Conservation (phyloP, 2,329 filamentous ascomycete species). For the Setomelanomma holmii region DNA sequence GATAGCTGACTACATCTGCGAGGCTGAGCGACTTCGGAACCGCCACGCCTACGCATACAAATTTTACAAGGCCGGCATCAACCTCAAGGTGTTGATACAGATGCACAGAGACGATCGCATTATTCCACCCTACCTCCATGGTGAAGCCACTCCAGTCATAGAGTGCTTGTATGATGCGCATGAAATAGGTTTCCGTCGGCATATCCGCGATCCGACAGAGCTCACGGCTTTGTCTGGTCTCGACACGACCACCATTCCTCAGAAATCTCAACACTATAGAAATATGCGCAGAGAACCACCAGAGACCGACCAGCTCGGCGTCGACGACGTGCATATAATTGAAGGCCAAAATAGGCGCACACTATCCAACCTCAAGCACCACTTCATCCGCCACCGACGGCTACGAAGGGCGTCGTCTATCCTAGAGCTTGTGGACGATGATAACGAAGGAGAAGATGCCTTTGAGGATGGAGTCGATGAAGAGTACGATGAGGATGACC, state of each 20-base stretch:
- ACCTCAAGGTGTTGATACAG: constrained; percentile 36
- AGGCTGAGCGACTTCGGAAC: constrained; percentile 27
- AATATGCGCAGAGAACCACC: constrained; percentile 8
- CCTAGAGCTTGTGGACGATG: not conserved
- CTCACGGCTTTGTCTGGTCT: not conserved
- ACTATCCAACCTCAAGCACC: constrained; percentile 14
- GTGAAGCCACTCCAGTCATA: constrained; percentile 31
- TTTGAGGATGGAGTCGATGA: constrained; percentile 1
- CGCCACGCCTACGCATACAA: constrained; percentile 37
- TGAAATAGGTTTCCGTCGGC: constrained; percentile 55
- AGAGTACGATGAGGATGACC: constrained; percentile 6
- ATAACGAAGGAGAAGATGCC: not conserved
- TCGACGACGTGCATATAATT: constrained; percentile 21
- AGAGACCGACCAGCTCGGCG: constrained; percentile 34
- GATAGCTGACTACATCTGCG: constrained; percentile 30
- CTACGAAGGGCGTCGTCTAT: not conserved
- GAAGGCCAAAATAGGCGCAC: constrained; percentile 13
- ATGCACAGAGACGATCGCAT: constrained; percentile 24
- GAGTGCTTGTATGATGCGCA: constrained; percentile 38
- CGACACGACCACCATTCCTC: not conserved
- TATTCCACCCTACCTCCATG: constrained; percentile 44
- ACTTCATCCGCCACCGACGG: constrained; percentile 9
- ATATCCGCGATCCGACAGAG: constrained; percentile 4
- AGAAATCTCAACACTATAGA: not conserved
- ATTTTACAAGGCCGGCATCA: constrained; percentile 34